phyloP scores from a whole-genome alignment of 2,329 filamentous ascomycete genomes.

The Periconia sp. region DNA sequence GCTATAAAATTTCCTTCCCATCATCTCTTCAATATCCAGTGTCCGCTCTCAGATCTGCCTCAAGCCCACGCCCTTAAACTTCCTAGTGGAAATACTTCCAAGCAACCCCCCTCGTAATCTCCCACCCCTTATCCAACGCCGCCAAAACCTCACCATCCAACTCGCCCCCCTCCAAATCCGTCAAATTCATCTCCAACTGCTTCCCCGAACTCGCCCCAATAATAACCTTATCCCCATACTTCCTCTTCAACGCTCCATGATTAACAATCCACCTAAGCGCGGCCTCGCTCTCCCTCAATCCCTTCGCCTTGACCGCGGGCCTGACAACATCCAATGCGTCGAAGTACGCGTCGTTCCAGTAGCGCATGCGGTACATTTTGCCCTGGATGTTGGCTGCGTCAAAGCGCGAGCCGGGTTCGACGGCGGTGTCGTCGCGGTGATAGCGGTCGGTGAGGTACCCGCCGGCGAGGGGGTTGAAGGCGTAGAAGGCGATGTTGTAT shows the following conservation, averaged over 20 bases:
- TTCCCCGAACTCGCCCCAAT: slow-evolving; percentile 58
- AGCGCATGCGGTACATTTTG: slow-evolving; percentile 41
- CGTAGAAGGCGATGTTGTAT: slow-evolving; percentile 17
- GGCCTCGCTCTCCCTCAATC: slow-evolving; percentile 47
- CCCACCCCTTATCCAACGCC: slow-evolving; percentile 75
- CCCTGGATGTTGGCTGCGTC: slow-evolving; percentile 45
- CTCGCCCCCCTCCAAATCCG: slow-evolving; percentile 63
- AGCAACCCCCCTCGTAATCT: slow-evolving; percentile 38
- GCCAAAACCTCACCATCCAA: slow-evolving; percentile 74
- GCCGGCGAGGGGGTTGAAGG: slow-evolving; percentile 20
- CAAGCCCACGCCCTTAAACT: slow-evolving; percentile 2
- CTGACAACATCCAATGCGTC: slow-evolving; percentile 47
- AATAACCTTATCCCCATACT: slow-evolving; percentile 55
- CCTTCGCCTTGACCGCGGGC: slow-evolving; percentile 40
- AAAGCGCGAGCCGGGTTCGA: slow-evolving; percentile 46
- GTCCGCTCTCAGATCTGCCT: neutral
- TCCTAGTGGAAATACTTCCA: slow-evolving; percentile 20
- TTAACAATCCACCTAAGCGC: slow-evolving; percentile 50
- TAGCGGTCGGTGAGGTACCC: slow-evolving; percentile 22
- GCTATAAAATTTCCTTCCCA: no score
- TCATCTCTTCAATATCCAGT: neutral
- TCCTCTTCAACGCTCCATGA: slow-evolving; percentile 54
- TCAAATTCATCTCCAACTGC: slow-evolving; percentile 59
- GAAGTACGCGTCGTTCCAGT: slow-evolving; percentile 48
- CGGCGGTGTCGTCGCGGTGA: slow-evolving; percentile 50